Base-by-base conservation (phyloP, 2,329 filamentous ascomycete species). In the Bipolaris victoriae region DNA sequence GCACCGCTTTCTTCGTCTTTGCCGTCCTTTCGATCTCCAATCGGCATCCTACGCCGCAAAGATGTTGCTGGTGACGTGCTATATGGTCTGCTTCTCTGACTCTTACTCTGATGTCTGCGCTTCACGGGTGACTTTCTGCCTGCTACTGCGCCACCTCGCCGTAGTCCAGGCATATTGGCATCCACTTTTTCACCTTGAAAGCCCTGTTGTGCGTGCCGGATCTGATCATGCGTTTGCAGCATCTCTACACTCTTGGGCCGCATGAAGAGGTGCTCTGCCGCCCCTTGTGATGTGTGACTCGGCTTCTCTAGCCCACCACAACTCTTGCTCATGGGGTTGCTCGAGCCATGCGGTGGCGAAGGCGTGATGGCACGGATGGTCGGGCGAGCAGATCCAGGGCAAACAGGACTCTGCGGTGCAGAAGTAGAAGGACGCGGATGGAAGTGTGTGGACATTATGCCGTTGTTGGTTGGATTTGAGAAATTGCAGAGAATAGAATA, bases 291-390 rank as follows among this genome's bases (percentile, higher is more conserved):
- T 18, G 13, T 7, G 16, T 24, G 2, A 31, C 41, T 22, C 18
- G 58, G 49, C 3, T 50, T 46, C 3, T 49, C 60, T 7, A 40
- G 35, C 22, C 40, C 35, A 40, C 52, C 61, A 18, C 52, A 50
- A 4, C 61, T 55, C 1, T 22, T 35, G 9, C 44, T 40, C 16
- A 60, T 43, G 9, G 54, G 62, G 7, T 60, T 61, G 33, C 24
- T 49, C 47, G 50, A 24, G 15, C 61, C 66, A 2, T 62, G 58
- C 7, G 63, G 57, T 11, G 69, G 70, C 11, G 69, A 73, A 7
- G 70, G 69, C 7, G 67, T 62, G 26, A 74, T 67, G 29, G 63
- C 62, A 22, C 70, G 68, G 43, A 74, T 71, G 2, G 70, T 73
- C 0, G 65, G 71, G 52, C 58, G 58, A 22, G 63, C 57, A 18